Conservation (phyloP, 2,329 filamentous ascomycete genomes). For the Fusarium scirpi region DNA sequence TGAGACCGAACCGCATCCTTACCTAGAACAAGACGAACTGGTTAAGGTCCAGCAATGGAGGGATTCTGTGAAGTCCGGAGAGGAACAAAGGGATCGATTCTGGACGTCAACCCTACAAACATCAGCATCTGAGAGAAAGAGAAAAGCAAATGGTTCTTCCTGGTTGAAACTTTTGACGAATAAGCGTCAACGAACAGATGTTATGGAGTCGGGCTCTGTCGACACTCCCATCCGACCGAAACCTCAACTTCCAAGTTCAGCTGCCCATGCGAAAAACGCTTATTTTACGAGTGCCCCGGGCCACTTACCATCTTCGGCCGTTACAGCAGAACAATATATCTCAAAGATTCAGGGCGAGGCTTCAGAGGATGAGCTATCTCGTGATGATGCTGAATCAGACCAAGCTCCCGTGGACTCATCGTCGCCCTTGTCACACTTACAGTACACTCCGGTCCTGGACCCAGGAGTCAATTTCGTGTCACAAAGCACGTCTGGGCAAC, state of each 20-base stretch:
- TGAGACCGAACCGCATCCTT: constrained; percentile 46
- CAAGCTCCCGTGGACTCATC: constrained; percentile 45
- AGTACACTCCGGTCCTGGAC: constrained; percentile 7
- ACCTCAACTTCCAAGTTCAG: constrained; percentile 4
- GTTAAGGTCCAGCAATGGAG: constrained; percentile 52
- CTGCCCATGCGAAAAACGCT: constrained; percentile 8
- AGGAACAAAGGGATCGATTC: constrained; percentile 33
- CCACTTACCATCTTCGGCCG: constrained; percentile 29
- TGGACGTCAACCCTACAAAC: constrained; percentile 39
- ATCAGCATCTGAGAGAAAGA: constrained; percentile 39
- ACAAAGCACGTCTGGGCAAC: constrained; percentile 11
- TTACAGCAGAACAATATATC: constrained; percentile 4
- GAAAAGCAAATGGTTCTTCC: constrained; percentile 45
- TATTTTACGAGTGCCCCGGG: constrained; percentile 41
- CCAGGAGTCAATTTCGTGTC: constrained; percentile 10
- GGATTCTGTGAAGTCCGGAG: constrained; percentile 31
- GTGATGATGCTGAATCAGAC: constrained; percentile 15
- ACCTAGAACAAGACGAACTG: constrained; percentile 50
- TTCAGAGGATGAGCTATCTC: constrained; percentile 35
- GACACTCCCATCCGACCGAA: constrained; percentile 37
- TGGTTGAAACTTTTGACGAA: constrained; percentile 50
- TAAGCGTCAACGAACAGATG: constrained; percentile 48
- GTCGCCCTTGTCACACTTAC: constrained; percentile 47
- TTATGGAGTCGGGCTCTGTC: constrained; percentile 38
- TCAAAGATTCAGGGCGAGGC: background rate